Percentiles rank a stretch among this genome's conserved stretches.
Evolutionary conservation across 352 stramenopile species (phyloP).

Genomic region (Phytophthora lateralis): DNA sequence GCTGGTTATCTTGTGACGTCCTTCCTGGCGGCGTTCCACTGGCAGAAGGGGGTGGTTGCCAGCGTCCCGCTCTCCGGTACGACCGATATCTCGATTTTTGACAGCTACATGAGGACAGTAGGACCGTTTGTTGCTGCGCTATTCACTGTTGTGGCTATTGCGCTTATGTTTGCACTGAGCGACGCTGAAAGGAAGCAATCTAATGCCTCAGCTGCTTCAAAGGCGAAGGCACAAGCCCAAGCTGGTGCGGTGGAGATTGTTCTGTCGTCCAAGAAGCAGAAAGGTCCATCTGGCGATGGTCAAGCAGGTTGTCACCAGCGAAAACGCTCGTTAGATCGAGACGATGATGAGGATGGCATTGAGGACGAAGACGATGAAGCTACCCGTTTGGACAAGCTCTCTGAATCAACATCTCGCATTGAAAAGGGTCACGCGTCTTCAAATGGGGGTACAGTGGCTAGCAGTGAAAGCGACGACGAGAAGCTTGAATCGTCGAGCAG

Average conservation of each 20-base stretch:
- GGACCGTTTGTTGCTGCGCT: slow-evolving; percentile 53
- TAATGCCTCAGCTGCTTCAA: not conserved
- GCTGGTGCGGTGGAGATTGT: slow-evolving; percentile 20
- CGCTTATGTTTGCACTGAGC: slow-evolving; percentile 58
- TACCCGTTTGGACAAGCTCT: not conserved
- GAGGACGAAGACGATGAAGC: slow-evolving; percentile 9
- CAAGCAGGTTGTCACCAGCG: slow-evolving; percentile 8
- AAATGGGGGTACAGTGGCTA: slow-evolving; percentile 12
- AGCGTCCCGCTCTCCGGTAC: slow-evolving; percentile 31
- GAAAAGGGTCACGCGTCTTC: slow-evolving; percentile 11
- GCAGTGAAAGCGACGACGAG: slow-evolving; percentile 28
- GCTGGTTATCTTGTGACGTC: slow-evolving; percentile 56
- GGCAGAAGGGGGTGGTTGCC: slow-evolving; percentile 72
- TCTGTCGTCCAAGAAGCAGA: slow-evolving; percentile 30
- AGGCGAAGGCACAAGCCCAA: slow-evolving; percentile 17
- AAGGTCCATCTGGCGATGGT: slow-evolving; percentile 6
- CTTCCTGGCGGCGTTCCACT: slow-evolving; percentile 74
- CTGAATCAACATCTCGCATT: slow-evolving; percentile 7
- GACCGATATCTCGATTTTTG: slow-evolving; percentile 33
- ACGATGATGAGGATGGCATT: slow-evolving; percentile 13
- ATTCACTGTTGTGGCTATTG: slow-evolving; percentile 59
- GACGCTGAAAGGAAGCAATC: slow-evolving; percentile 42
- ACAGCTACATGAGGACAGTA: slow-evolving; percentile 60
- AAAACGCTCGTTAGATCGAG: slow-evolving; percentile 25
- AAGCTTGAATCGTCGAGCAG: slow-evolving; percentile 11